phyloP scores from a whole-genome alignment of 768 basidiomycete genomes.

The Psilocybe cubensis region DNA sequence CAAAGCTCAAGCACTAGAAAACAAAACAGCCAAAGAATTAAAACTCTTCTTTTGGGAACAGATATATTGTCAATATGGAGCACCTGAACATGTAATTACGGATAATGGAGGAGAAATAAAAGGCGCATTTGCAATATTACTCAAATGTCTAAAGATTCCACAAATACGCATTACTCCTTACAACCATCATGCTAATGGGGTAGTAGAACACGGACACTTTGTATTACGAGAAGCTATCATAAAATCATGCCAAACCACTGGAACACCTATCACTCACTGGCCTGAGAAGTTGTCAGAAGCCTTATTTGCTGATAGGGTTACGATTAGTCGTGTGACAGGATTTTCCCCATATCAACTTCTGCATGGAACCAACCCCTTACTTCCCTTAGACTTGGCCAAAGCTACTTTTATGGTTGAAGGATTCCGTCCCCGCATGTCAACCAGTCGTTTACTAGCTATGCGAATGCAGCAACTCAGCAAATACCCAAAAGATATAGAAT shows the following conservation, averaged over 20 bases:
- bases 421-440: background rate
- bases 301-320: slow-evolving; percentile 34
- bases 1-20: too few relatives aligned
- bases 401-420: slow-evolving; percentile 3
- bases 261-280: slow-evolving; percentile 31
- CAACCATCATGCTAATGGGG: too few relatives aligned
- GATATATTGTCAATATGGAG: slow-evolving; percentile 9
- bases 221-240: slow-evolving; percentile 29
- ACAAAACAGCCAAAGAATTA: too few relatives aligned
- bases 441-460: background rate
- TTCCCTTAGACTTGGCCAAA: slow-evolving; percentile 2
- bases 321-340: slow-evolving; percentile 28
- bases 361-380: too few relatives aligned
- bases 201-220: slow-evolving; percentile 33
- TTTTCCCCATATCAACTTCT: slow-evolving; percentile 33
- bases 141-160: slow-evolving; percentile 25
- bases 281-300: slow-evolving; percentile 18
- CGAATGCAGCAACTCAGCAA: background rate
- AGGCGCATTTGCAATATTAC: background rate
- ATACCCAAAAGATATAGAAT: background rate
- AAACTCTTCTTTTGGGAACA: slow-evolving; percentile 7
- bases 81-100: slow-evolving; percentile 2
- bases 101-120: slow-evolving; percentile 4
- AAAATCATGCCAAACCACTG: slow-evolving; percentile 29
- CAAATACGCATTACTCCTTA: slow-evolving; percentile 42